phyloP scores from a whole-genome alignment of 371 early-diverging fungal species.

The Apophysomyces ossiformis region DNA sequence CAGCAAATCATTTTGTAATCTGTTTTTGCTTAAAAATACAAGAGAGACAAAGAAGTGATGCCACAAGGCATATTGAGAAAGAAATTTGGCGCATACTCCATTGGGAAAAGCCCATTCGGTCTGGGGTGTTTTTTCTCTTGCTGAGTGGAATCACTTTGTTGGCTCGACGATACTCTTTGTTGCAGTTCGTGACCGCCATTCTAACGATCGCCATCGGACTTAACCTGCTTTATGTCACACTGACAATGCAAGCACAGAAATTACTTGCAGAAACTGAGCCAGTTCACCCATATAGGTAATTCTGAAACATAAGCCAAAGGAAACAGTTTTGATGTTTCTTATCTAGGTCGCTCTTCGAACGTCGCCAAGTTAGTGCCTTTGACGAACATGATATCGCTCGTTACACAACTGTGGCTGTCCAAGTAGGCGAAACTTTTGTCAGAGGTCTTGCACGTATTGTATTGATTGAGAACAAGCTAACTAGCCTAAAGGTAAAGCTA shows the following conservation, averaged over 20 bases:
- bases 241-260: slow-evolving; percentile 38
- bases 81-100: slow-evolving; percentile 32
- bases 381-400: slow-evolving; percentile 33
- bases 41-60: slow-evolving; percentile 33
- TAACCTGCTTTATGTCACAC: slow-evolving; percentile 47
- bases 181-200: slow-evolving; percentile 37
- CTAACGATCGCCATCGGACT: slow-evolving; percentile 43
- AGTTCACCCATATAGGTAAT: slow-evolving; percentile 43
- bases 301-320: background rate
- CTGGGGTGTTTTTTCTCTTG: slow-evolving; percentile 28
- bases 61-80: slow-evolving; percentile 42
- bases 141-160: slow-evolving; percentile 35
- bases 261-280: slow-evolving; percentile 33
- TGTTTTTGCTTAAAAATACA: background rate
- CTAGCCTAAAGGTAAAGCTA: slow-evolving; percentile 30
- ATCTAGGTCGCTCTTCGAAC: slow-evolving; percentile 33
- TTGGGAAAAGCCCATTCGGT: slow-evolving; percentile 49
- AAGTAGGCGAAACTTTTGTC: slow-evolving; percentile 39
- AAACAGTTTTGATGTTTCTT: background rate
- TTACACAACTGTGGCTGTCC: slow-evolving; percentile 35
- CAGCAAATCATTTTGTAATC: background rate
- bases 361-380: slow-evolving; percentile 22
- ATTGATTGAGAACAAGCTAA: slow-evolving; percentile 42
- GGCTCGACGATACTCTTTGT: slow-evolving; percentile 44
- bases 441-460: slow-evolving; percentile 47